phyloP scores from a whole-genome alignment of 805 yeast species.

The Saturnispora ahearnii region DNA sequence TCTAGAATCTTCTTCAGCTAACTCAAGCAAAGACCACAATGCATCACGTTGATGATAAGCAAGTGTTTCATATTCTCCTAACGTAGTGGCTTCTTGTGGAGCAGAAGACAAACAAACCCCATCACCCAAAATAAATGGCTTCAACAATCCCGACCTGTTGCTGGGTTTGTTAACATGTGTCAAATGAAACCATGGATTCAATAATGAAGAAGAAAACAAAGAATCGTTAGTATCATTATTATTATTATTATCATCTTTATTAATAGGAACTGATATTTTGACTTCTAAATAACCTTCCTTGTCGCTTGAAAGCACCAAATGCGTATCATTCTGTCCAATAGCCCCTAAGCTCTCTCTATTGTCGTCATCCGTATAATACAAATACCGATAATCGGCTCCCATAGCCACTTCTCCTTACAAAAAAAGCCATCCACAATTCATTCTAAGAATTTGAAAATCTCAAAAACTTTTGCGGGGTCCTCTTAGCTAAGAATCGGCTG shows the following conservation, averaged over 20 bases:
- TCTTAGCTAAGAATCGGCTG: neutral
- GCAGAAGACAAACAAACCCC: conserved; percentile 13
- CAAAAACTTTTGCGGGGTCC: neutral
- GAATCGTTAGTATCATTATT: no score
- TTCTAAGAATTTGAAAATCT: no score
- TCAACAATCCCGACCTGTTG: neutral
- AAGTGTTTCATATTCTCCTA: conserved; percentile 16
- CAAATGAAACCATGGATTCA: conserved; percentile 1
- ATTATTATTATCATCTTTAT: no score
- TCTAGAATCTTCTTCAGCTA: neutral
- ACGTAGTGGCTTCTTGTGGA: conserved; percentile 22
- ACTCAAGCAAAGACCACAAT: conserved; percentile 7
- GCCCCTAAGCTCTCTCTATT: neutral
- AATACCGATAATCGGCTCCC: neutral
- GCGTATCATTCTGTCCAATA: neutral
- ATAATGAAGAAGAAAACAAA: no score
- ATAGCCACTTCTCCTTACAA: neutral
- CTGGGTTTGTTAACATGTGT: neutral
- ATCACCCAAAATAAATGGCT: neutral
- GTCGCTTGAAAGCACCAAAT: neutral
- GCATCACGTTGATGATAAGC: conserved; percentile 13
- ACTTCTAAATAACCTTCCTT: neutral
- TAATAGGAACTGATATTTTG: neutral
- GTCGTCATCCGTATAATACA: neutral
- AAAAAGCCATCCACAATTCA: neutral